Evolutionary conservation across 768 basidiomycete species (phyloP).

Genomic region (Fomitopsis pulvina): DNA sequence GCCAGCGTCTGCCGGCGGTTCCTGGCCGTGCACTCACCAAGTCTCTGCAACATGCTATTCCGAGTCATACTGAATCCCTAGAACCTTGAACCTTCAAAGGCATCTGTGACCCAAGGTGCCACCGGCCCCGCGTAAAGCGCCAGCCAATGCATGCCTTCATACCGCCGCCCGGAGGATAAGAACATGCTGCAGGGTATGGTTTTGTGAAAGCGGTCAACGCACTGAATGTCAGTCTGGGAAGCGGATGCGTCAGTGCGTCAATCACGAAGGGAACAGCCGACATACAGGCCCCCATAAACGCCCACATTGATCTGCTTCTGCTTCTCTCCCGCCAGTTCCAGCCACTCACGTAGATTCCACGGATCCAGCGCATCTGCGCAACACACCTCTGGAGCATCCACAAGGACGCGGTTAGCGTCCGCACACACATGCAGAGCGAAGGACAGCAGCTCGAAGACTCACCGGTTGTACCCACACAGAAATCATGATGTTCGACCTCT

Average conservation of each 20-base stretch:
- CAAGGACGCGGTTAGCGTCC: not conserved
- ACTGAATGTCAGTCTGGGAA: not conserved
- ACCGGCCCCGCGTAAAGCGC: conserved; percentile 26
- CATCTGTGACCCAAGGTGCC: conserved; percentile 25
- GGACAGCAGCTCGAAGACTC: conserved; percentile 2
- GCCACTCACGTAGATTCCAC: conserved; percentile 25
- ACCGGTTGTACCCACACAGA: conserved; percentile 30
- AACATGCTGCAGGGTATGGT: conserved; percentile 24
- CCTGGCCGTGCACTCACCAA: no score
- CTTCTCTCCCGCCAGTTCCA: conserved; percentile 12
- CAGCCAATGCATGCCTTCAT: conserved; percentile 26
- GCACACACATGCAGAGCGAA: not conserved
- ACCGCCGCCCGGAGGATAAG: no score
- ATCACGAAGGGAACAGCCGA: not conserved
- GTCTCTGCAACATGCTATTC: no score
- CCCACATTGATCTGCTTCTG: conserved; percentile 15
- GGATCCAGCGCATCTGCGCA: conserved; percentile 24
- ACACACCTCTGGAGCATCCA: conserved; percentile 21
- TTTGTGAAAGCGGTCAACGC: conserved; percentile 5
- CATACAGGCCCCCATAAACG: conserved; percentile 13
- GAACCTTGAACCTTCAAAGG: conserved; percentile 28
- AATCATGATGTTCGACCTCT: conserved; percentile 19
- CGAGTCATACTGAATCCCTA: no score
- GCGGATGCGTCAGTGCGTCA: no score
- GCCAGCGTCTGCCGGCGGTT: no score